Evolutionary conservation across 345 rosid genomes (phyloP).

Genomic region (Euphorbia pulcherrima): DNA sequence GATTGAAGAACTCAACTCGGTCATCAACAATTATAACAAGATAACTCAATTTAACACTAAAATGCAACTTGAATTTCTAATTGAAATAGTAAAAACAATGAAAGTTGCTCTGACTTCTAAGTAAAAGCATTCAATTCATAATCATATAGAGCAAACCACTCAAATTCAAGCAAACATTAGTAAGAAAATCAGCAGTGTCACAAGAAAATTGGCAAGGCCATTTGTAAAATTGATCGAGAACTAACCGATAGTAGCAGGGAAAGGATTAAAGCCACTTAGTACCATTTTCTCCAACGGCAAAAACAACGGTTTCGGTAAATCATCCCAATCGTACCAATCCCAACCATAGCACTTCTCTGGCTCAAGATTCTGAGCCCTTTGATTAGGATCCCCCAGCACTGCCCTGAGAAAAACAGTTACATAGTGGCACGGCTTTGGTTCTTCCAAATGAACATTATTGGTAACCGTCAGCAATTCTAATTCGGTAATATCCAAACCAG

Average conservation of each 20-base stretch:
- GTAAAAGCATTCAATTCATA: not conserved
- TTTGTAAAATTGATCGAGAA: not conserved
- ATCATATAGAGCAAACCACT: not conserved
- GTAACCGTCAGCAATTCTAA: conserved; percentile 58
- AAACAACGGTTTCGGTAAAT: conserved; percentile 69
- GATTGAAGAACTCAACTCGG: too few species aligned
- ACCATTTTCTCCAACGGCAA: conserved; percentile 70
- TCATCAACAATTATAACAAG: too few species aligned
- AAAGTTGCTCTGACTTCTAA: too few species aligned
- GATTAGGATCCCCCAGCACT: conserved; percentile 37
- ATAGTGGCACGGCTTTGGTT: conserved; percentile 61
- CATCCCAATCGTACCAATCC: conserved; percentile 78
- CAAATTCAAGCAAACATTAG: not conserved
- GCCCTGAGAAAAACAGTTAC: conserved; percentile 60
- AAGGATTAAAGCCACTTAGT: conserved; percentile 59
- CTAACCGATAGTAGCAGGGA: conserved; percentile 18
- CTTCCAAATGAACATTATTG: conserved; percentile 49
- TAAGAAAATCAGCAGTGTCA: too few species aligned
- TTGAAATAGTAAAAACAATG: not conserved
- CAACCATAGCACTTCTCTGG: conserved; percentile 70
- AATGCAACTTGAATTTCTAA: not conserved
- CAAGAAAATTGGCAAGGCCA: not conserved
- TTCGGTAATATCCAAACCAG: conserved; percentile 52
- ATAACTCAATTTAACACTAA: too few species aligned
- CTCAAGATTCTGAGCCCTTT: conserved; percentile 52